Base-by-base conservation (phyloP, 1,139 yeast genomes). In the Yamadazyma spencermartinsiae region DNA sequence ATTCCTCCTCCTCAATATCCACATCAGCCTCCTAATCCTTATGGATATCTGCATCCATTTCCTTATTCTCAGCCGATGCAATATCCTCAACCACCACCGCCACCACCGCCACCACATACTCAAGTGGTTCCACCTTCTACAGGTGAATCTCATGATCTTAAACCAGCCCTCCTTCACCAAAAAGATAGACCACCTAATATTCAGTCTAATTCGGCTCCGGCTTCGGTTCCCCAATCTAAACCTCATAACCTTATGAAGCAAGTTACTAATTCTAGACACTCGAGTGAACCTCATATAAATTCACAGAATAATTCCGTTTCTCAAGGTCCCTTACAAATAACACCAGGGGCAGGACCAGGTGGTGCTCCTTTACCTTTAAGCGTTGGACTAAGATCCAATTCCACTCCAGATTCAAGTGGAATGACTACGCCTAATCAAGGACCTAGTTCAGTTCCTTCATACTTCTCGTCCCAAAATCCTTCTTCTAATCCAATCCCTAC, bases 81-180 rank as follows among this genome's bases (percentile, higher is more conserved):
- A 17, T 49, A 39, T 14, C 49, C 41, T 10, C 42, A 44, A 29
- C 38, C 49, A 27, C 39, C 46, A 31, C 18, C 40, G 41, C 39
- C 44, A 39, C 16, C 33, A 9, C 36, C 36, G 9, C 36, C 31
- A 29, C 38, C 35, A 18, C 31, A 40, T 37, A 39, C 35, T 30
- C 31, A 14, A 40, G 34, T 26, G 29, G 35, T 36, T 26, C 14
- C 29, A 11, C 14, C 29, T 12, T 35, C 46, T 19, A 41, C 45
- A 21, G 44, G 41, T 3, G 28, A 17, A 12, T 10, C 8, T 14
- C 34, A 31, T 5, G 32, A 14, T 29, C 31, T 6, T 12, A 16
- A n/a, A 29, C 29, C n/a, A 14, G 17, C 16, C 4, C 14, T 14
- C 7, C 13, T n/a, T 12, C 15, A n/a, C 43, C 34, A 46, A 42